These are phyloP conservation scores for Aspergillus ruber DNA, from an alignment of 2,329 filamentous ascomycete genomes.

Conservation along the genomic window DNA sequence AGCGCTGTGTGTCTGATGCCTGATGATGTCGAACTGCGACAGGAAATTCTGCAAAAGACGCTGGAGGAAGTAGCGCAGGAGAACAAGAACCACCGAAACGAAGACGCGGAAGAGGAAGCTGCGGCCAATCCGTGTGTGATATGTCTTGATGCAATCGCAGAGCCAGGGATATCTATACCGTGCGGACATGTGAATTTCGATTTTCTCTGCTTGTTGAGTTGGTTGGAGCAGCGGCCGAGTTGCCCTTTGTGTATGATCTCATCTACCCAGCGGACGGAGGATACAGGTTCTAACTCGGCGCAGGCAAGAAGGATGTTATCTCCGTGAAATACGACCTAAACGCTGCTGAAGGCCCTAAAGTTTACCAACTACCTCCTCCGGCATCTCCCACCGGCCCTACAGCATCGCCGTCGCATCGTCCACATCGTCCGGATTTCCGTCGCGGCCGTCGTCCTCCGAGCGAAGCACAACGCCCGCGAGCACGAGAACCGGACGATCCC, in stretches of 20 bases:
- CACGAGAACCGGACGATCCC: constrained; percentile 34
- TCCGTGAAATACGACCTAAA: constrained; percentile 62
- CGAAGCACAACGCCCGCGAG: constrained; percentile 18
- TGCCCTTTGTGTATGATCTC: constrained; percentile 69
- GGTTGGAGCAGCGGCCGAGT: constrained; percentile 64
- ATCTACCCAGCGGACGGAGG: background rate
- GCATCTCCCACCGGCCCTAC: constrained; percentile 8
- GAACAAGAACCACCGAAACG: background rate
- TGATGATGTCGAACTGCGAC: constrained; percentile 36
- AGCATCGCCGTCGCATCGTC: constrained; percentile 2
- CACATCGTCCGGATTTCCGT: constrained; percentile 5
- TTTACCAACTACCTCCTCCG: constrained; percentile 47
- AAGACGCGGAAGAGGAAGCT: constrained; percentile 18
- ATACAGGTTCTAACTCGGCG: background rate
- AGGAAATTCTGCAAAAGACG: constrained; percentile 40
- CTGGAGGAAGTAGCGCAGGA: constrained; percentile 38
- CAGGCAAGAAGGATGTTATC: constrained; percentile 48
- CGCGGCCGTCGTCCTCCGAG: constrained; percentile 14
- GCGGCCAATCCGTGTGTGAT: constrained; percentile 66
- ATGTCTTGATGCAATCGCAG: constrained; percentile 70
- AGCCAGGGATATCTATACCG: constrained; percentile 64
- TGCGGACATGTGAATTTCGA: constrained; percentile 80
- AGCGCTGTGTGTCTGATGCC: constrained; percentile 22
- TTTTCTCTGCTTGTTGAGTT: constrained; percentile 74
- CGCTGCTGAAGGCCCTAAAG: constrained; percentile 48